These are phyloP conservation scores for Phytophthora citrophthora DNA, from an alignment of 352 stramenopile genomes.

Conservation along the genomic window DNA sequence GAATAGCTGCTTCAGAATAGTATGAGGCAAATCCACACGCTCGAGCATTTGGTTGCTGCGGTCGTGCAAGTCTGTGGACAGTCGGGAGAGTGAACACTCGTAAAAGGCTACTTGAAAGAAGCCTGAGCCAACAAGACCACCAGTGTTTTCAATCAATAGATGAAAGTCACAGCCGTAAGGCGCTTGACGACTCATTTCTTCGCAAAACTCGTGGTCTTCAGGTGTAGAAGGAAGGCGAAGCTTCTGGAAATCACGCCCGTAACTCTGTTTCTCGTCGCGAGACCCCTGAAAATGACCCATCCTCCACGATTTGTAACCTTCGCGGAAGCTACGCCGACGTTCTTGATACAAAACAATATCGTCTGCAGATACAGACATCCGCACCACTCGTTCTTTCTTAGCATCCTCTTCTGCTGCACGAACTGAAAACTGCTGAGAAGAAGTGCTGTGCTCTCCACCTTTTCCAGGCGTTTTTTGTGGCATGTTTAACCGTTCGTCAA, in stretches of 20 bases:
- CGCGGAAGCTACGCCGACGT: slow-evolving; percentile 73
- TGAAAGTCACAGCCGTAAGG: slow-evolving; percentile 78
- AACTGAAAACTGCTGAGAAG: slow-evolving; percentile 41
- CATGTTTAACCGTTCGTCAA: slow-evolving; percentile 14
- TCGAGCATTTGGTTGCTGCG: slow-evolving; percentile 30
- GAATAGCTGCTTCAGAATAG: slow-evolving; percentile 63
- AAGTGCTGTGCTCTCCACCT: slow-evolving; percentile 1
- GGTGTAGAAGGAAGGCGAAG: slow-evolving; percentile 59
- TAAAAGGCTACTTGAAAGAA: slow-evolving; percentile 91
- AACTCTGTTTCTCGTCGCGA: slow-evolving; percentile 74
- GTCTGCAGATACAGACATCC: slow-evolving; percentile 81
- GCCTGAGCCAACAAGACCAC: slow-evolving; percentile 58
- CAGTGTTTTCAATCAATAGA: slow-evolving; percentile 70
- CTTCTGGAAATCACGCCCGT: slow-evolving; percentile 48
- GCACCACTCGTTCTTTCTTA: slow-evolving; percentile 33
- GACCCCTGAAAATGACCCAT: slow-evolving; percentile 82
- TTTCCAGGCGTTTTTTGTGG: slow-evolving; percentile 13
- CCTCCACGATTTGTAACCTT: slow-evolving; percentile 87
- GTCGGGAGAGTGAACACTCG: slow-evolving; percentile 76
- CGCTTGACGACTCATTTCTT: slow-evolving; percentile 62
- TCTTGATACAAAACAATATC: slow-evolving; percentile 89
- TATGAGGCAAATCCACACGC: slow-evolving; percentile 48
- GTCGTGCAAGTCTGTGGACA: slow-evolving; percentile 52
- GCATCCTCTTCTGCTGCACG: slow-evolving; percentile 32
- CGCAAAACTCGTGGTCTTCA: slow-evolving; percentile 83